Evolutionary conservation across 108 stramenopile genomes (phyloP), one percentile per base, ranked within the genome.

Genomic region (Cyclotella distinguenda): DNA sequence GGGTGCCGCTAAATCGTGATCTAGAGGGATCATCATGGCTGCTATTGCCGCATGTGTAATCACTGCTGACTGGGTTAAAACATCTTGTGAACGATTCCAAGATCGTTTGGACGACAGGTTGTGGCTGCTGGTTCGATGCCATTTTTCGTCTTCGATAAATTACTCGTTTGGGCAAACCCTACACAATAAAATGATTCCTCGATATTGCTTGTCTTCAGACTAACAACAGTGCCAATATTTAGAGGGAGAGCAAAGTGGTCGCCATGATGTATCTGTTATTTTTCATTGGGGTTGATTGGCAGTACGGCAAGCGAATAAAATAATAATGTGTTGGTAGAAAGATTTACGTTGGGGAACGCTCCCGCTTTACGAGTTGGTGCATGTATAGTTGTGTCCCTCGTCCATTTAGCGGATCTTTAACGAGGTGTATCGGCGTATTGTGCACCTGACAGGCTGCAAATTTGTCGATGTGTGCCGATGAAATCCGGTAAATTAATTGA

Each of bases 21-120:
- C 40, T 13, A 2, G 4, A 11, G 4, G 15, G 27, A 39, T 40
- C 50, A 2, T 38, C 23, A 13, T 35, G 13, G 48, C 19, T 5
- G 23, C 12, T 25, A 5, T 28, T 30, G 25, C 28, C 30, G 59
- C 49, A 64, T 3, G 49, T 11, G 38, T 28, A 10, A 12, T 51
- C 50, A 23, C 38, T 21, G 26, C 45, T 45, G 8, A 34, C n/a
- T 4, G 68, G 68, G 28, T 50, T 43, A 50, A 70, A 70, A 30
- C 68, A 70, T 30, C 59, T 19, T 9, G 68, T 52, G 46, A 70
- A 70, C 6, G 68, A 70, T 60, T 70, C 68, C 8, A 70, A 19
- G 27, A 70, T 60, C 2, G 47, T 60, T 52, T 70, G 68, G 28
- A 58, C 49, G 36, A 70, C 59, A 1, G 58, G 68, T 30, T 60